phyloP scores from a whole-genome alignment of 2,329 filamentous ascomycete species.

The Colletotrichum brevisporum region DNA sequence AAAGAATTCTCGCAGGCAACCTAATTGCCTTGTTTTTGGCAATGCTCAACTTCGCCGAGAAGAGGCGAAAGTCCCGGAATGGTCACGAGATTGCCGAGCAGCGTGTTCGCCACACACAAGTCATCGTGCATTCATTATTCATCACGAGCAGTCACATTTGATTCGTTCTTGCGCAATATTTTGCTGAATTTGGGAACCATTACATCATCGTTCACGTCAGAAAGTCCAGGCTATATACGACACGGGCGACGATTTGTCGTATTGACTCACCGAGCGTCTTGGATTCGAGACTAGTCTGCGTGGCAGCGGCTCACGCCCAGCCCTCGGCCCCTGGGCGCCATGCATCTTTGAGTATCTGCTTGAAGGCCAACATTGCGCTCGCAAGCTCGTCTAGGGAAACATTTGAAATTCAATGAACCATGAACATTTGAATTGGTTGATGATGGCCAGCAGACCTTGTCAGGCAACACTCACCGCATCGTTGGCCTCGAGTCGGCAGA shows the following conservation, averaged over 20 bases:
- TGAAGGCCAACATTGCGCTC: neutral
- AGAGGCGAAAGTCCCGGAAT: neutral
- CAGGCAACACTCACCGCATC: no score
- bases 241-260: constrained; percentile 72
- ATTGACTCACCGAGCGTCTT: constrained; percentile 78
- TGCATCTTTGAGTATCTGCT: neutral
- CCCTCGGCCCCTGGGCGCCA: constrained; percentile 71
- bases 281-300: constrained; percentile 75
- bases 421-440: neutral
- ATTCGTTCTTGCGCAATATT: neutral
- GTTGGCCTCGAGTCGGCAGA: no score
- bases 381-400: constrained; percentile 1
- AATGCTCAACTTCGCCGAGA: neutral
- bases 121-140: neutral
- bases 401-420: neutral
- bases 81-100: constrained; percentile 4
- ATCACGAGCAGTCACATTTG: constrained; percentile 3
- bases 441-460: no score
- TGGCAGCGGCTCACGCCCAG: constrained; percentile 73
- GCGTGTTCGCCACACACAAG: neutral
- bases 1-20: no score
- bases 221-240: constrained; percentile 70
- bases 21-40: no score
- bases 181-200: constrained; percentile 49
- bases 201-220: constrained; percentile 73